Conservation (phyloP, 2,329 filamentous ascomycete species). For the Xylaria sp. region DNA sequence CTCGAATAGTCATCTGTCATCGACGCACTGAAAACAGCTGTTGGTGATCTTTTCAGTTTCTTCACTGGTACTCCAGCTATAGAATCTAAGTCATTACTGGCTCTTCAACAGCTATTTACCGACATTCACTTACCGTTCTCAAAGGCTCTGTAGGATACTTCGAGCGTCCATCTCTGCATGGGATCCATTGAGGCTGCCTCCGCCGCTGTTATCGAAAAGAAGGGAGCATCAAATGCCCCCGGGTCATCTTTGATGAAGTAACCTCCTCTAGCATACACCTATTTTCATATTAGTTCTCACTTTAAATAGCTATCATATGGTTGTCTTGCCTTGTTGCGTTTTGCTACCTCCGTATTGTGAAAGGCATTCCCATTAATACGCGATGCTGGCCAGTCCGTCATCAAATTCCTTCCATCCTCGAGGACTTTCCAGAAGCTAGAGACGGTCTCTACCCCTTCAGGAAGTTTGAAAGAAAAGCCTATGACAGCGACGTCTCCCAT, state of each 20-base stretch:
- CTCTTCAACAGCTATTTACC: not conserved
- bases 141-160: slow-evolving; percentile 50
- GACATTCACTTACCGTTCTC: slow-evolving; percentile 47
- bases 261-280: slow-evolving; percentile 41
- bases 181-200: slow-evolving; percentile 54
- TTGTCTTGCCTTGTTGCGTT: slow-evolving; percentile 28
- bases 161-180: slow-evolving; percentile 50
- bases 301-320: not conserved
- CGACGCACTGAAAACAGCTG: slow-evolving; percentile 52
- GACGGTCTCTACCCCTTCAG: slow-evolving; percentile 48
- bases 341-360: slow-evolving; percentile 22
- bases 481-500: slow-evolving; percentile 47
- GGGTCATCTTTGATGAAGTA: slow-evolving; percentile 51
- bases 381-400: slow-evolving; percentile 48
- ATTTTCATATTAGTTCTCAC: slow-evolving; percentile 29
- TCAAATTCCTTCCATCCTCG: slow-evolving; percentile 45
- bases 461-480: slow-evolving; percentile 53
- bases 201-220: slow-evolving; percentile 52
- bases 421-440: slow-evolving; percentile 50
- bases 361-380: slow-evolving; percentile 47
- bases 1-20: slow-evolving; percentile 52
- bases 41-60: slow-evolving; percentile 44
- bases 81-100: slow-evolving; percentile 13
- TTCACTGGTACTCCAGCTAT: slow-evolving; percentile 50
- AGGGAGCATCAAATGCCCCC: slow-evolving; percentile 52